A percentile compares a stretch with the other conserved stretches of the same genome.
phyloP scores from a whole-genome alignment of 2,329 filamentous ascomycete species.

The Canariomyces notabilis region DNA sequence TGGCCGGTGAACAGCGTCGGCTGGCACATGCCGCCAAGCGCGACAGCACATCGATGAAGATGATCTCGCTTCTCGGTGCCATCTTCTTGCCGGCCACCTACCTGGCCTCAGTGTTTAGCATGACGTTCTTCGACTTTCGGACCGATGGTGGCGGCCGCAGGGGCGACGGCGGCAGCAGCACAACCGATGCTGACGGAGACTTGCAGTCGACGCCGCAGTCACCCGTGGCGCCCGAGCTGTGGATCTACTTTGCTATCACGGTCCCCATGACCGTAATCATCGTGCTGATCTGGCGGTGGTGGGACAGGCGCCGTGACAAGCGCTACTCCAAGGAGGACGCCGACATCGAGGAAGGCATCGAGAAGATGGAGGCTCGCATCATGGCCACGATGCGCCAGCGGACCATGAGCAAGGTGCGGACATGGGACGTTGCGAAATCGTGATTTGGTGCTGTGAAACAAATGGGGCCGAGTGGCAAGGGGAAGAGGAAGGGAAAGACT shows the following conservation, averaged over 20 bases:
- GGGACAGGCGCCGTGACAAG: conserved; percentile 47
- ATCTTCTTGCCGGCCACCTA: conserved; percentile 60
- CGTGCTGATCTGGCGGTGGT: conserved; percentile 50
- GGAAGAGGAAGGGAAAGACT: not conserved
- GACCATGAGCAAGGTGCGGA: conserved; percentile 52
- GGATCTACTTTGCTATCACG: conserved; percentile 60
- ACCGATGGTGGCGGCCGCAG: conserved; percentile 31
- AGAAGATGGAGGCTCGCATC: conserved; percentile 53
- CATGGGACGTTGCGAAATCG: conserved; percentile 39
- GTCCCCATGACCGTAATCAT: conserved; percentile 53
- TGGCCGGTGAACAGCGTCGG: conserved; percentile 55
- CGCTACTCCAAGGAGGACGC: conserved; percentile 45
- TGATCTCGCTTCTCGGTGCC: conserved; percentile 57
- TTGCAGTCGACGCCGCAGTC: conserved; percentile 20
- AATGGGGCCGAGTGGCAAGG: not conserved
- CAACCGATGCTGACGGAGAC: conserved; percentile 33
- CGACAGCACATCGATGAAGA: conserved; percentile 62
- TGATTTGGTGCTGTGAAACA: not conserved
- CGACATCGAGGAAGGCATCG: conserved; percentile 51
- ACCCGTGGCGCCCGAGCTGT: conserved; percentile 48
- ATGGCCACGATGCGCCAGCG: conserved; percentile 51
- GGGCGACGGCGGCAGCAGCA: not conserved
- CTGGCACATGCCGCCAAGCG: conserved; percentile 57
- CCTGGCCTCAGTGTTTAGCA: conserved; percentile 59
- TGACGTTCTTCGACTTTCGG: conserved; percentile 63